phyloP scores from a whole-genome alignment of 164 flowering plant genomes.

The Vitis cinerea region DNA sequence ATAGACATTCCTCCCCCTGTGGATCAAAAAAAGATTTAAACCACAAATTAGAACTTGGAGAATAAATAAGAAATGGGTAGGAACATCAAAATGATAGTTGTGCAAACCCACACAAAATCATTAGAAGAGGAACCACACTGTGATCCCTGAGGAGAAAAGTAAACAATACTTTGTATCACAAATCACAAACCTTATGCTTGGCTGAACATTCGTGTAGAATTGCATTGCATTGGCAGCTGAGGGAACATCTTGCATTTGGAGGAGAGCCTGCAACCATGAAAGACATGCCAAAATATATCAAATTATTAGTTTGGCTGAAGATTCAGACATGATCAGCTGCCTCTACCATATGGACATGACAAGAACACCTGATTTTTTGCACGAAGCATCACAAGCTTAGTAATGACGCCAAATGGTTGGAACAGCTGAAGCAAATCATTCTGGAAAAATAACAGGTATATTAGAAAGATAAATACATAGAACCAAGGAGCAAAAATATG shows the following conservation, averaged over 20 bases:
- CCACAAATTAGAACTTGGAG: not conserved
- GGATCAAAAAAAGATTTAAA: constrained; percentile 4
- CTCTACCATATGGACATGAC: not conserved
- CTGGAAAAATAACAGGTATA: constrained; percentile 31
- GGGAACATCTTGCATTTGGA: constrained; percentile 93
- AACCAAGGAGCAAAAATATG: not conserved
- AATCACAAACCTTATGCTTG: constrained; percentile 67
- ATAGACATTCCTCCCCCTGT: constrained; percentile 95
- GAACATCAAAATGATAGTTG: not conserved
- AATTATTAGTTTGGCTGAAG: not conserved
- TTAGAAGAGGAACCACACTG: not conserved
- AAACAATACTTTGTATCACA: not conserved
- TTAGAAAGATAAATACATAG: not conserved
- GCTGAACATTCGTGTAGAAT: constrained; percentile 75
- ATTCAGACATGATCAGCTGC: not conserved
- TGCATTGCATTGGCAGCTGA: constrained; percentile 80
- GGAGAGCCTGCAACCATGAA: constrained; percentile 64
- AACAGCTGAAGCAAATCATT: constrained; percentile 91
- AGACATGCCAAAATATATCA: constrained; percentile 8
- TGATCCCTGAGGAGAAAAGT: not conserved
- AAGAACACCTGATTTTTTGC: constrained; percentile 92
- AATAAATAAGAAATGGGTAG: not conserved
- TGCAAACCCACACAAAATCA: not conserved
- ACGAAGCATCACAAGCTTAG: constrained; percentile 92
- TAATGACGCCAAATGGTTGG: constrained; percentile 89